Percentiles rank a stretch among this genome's conserved stretches.
Evolutionary conservation across 2,329 filamentous ascomycete genomes (phyloP).

Genomic region (Aquanectria penicillioides): DNA sequence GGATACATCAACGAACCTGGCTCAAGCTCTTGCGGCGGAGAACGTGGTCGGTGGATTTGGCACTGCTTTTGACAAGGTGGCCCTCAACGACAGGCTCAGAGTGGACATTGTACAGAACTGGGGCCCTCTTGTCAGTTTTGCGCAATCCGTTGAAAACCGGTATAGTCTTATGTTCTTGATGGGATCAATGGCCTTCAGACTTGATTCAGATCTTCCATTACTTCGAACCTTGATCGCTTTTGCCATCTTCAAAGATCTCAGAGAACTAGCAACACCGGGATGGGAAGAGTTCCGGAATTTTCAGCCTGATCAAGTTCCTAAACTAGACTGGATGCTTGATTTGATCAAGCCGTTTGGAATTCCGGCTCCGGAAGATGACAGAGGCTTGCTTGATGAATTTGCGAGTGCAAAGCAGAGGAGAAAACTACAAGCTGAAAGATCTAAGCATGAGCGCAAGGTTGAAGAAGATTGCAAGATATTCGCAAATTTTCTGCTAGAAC

Average conservation of each 20-base stretch:
- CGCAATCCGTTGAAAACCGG: slow-evolving; percentile 14
- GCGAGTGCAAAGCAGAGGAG: slow-evolving; percentile 35
- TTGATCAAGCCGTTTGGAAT: slow-evolving; percentile 35
- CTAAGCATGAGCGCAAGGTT: slow-evolving; percentile 31
- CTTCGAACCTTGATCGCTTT: slow-evolving; percentile 35
- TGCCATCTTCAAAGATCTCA: slow-evolving; percentile 33
- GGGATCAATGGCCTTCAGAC: slow-evolving; percentile 34
- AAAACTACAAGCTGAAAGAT: slow-evolving; percentile 30
- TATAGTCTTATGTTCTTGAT: slow-evolving; percentile 38
- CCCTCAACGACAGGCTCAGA: slow-evolving; percentile 33
- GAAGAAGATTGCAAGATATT: slow-evolving; percentile 38
- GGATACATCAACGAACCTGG: slow-evolving; percentile 29
- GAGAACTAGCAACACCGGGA: slow-evolving; percentile 20
- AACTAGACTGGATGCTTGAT: slow-evolving; percentile 27
- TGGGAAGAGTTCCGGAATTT: slow-evolving; percentile 38
- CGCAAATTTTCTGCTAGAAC: slow-evolving; percentile 33
- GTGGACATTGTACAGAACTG: slow-evolving; percentile 30
- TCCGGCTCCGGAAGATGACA: slow-evolving; percentile 13
- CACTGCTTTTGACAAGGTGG: slow-evolving; percentile 22
- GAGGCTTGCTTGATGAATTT: slow-evolving; percentile 26
- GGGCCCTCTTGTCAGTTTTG: slow-evolving; percentile 30
- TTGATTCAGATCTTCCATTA: slow-evolving; percentile 32
- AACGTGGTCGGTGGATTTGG: slow-evolving; percentile 32
- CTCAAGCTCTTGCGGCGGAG: slow-evolving; percentile 25
- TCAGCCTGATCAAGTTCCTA: slow-evolving; percentile 32